A percentile compares a stretch with the other conserved stretches of the same genome.
Evolutionary conservation across 306 rosid genomes (phyloP).

Genomic region (Cicer judaicum): DNA sequence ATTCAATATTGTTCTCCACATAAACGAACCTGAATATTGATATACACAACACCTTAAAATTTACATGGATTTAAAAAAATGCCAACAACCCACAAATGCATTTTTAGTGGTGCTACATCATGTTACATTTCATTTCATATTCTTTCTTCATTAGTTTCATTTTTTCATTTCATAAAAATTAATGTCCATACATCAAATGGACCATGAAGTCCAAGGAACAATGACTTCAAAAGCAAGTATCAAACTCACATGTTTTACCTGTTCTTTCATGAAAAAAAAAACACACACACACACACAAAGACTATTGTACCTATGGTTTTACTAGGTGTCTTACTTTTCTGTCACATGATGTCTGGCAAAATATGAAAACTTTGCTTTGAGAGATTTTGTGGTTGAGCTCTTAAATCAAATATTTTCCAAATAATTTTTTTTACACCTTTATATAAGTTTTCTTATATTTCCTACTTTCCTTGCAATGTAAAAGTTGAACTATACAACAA

Average conservation of each 20-base stretch:
- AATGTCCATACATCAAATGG: constrained; percentile 30
- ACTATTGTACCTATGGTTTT: constrained; percentile 13
- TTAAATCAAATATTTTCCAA: constrained; percentile 24
- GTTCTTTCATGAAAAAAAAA: constrained; percentile 22
- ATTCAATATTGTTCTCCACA: constrained; percentile 10
- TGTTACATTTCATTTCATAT: constrained; percentile 26
- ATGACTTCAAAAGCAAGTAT: constrained; percentile 40
- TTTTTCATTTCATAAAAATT: constrained; percentile 24
- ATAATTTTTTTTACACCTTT: constrained; percentile 1
- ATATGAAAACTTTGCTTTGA: constrained; percentile 5
- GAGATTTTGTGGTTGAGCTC: constrained; percentile 44
- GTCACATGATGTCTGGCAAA: constrained; percentile 56
- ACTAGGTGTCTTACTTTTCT: constrained; percentile 38
- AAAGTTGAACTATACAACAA: constrained; percentile 37
- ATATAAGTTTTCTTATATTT: constrained; percentile 33
- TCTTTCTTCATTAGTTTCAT: constrained; percentile 20
- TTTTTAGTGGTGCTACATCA: constrained; percentile 36
- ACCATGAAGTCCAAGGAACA: constrained; percentile 41
- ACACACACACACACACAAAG: neutral
- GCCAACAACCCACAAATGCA: neutral
- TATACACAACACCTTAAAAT: constrained; percentile 23
- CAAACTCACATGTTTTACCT: constrained; percentile 54
- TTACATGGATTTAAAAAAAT: constrained; percentile 34
- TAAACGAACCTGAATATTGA: constrained; percentile 34
- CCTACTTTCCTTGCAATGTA: constrained; percentile 24